Evolutionary conservation across 495 filamentous ascomycete species (phyloP).

Genomic region (Penicillium bovifimosum): DNA sequence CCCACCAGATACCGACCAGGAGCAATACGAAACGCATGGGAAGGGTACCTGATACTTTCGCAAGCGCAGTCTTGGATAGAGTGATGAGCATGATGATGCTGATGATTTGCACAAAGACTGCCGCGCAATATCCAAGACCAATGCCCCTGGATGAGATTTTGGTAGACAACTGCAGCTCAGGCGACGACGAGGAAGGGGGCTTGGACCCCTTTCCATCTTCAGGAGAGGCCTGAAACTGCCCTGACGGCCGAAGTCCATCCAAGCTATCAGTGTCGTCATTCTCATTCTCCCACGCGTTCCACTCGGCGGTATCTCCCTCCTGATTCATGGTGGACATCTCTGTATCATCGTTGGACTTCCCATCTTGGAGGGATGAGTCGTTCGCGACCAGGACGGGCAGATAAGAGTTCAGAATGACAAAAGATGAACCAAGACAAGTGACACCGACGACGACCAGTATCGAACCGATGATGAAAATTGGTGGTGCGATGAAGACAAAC

Average conservation of each 20-base stretch:
- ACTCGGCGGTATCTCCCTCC: conserved; percentile 13
- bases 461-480: conserved; percentile 67
- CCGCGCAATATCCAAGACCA: conserved; percentile 74
- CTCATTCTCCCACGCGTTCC: conserved; percentile 34
- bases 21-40: conserved; percentile 73
- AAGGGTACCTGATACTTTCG: conserved; percentile 26
- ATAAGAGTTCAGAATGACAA: conserved; percentile 49
- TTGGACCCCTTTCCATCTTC: conserved; percentile 9
- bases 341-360: conserved; percentile 16
- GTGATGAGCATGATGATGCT: conserved; percentile 63
- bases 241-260: conserved; percentile 25
- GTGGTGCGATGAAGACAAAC: conserved; percentile 68
- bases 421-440: conserved; percentile 56
- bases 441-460: conserved; percentile 78
- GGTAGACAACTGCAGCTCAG: conserved; percentile 67
- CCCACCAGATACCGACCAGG: conserved; percentile 85
- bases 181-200: conserved; percentile 36
- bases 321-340: conserved; percentile 24
- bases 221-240: background rate
- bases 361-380: conserved; percentile 33
- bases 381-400: conserved; percentile 47
- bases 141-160: conserved; percentile 77
- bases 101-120: conserved; percentile 66
- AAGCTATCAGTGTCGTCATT: conserved; percentile 20
- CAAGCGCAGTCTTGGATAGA: conserved; percentile 56